Evolutionary conservation across 2,329 filamentous ascomycete species (phyloP).

Genomic region (Orbilia quercus): DNA sequence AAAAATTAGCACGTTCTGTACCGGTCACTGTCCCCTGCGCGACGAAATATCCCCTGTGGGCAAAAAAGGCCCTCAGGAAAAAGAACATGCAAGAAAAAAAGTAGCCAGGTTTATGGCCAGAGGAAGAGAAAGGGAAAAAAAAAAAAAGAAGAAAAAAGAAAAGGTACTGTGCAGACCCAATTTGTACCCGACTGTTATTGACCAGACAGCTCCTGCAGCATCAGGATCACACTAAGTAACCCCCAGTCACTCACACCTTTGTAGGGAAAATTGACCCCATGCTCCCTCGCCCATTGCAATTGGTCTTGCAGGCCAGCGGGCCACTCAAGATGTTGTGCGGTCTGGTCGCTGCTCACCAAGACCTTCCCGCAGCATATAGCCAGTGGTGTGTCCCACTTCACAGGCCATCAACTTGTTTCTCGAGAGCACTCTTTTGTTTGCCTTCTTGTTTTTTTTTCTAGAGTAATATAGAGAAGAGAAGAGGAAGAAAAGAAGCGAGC

Average conservation of each 20-base stretch:
- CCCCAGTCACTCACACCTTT: slow-evolving; percentile 53
- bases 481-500: neutral
- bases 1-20: neutral
- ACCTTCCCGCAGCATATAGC: slow-evolving; percentile 54
- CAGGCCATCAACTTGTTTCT: slow-evolving; percentile 40
- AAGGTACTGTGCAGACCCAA: slow-evolving; percentile 32
- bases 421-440: slow-evolving; percentile 43
- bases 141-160: slow-evolving; percentile 47
- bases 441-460: slow-evolving; percentile 32
- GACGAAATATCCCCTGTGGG: slow-evolving; percentile 6
- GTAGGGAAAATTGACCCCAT: slow-evolving; percentile 48
- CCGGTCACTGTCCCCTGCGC: slow-evolving; percentile 15
- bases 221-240: slow-evolving; percentile 47
- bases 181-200: slow-evolving; percentile 54
- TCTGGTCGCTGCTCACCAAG: slow-evolving; percentile 42
- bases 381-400: slow-evolving; percentile 50
- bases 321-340: slow-evolving; percentile 36
- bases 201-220: slow-evolving; percentile 37
- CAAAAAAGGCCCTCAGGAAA: neutral
- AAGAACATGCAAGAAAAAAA: slow-evolving; percentile 22
- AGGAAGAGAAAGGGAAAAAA: slow-evolving; percentile 40
- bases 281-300: slow-evolving; percentile 52
- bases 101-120: slow-evolving; percentile 26
- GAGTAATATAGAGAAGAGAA: slow-evolving; percentile 33
- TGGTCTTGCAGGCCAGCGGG: slow-evolving; percentile 42